Base-by-base conservation (phyloP, 441 rosid species). In the Populus hybrid region DNA sequence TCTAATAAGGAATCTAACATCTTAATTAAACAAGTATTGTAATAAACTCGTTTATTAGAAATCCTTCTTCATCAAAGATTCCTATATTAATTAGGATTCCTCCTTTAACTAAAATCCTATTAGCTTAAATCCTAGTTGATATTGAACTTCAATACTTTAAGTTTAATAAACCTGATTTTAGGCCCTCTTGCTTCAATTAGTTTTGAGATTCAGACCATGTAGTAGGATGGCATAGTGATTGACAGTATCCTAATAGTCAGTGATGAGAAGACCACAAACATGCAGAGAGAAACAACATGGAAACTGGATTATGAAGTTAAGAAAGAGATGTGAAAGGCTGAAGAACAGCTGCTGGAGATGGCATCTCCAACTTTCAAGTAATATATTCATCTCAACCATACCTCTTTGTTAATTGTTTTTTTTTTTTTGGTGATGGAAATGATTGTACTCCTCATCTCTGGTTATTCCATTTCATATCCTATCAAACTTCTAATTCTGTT, bases 141-240 rank as follows among this genome's bases (percentile, higher is more conserved):
- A 36, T 36, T 36, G 2, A 36, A 38, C 42, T 38, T 38, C 42
- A 38, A 38, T 2, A 38, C 11, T 38, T 92, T 74, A 97, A 93
- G 89, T 89, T 95, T 69, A 91, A 93, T 72, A 87, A 76, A 64
- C 97, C 99, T 0, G 77, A 93, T 77, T 92, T 83, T 73, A 97
- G 94, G 82, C 93, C 26, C 97, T 69, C 90, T 93, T 68, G 91
- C 98, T 77, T 98, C 95, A 63, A 65, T 95, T 40, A 98, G 99
- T 46, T 89, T 95, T 69, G 99, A 95, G 90, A 95, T 93, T 75
- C 92, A 98, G 99, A 95, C 99, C 63, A 93, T 93, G 99, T 97
- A 26, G 26, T 26, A 93, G 85, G 97, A 95, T 67, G 99, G 98
- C 61, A 88, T 95, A 59, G 80, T 93, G 88, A 92, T 95, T 77